Conservation (phyloP, 306 rosid species). For the Pueraria montana region DNA sequence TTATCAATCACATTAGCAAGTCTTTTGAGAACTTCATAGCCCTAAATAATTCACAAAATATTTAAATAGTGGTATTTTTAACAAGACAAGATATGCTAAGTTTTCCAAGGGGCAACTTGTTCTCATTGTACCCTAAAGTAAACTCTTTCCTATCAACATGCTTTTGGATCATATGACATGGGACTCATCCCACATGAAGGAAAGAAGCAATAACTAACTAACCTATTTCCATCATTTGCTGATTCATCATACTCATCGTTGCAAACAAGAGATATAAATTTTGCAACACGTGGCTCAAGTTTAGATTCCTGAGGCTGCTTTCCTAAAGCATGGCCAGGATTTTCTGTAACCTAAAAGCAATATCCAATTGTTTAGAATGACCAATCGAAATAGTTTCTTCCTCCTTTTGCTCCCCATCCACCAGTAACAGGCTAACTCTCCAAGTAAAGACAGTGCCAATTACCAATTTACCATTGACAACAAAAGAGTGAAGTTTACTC, state of each 20-base stretch:
- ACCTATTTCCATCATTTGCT: slow-evolving; percentile 99
- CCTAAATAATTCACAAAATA: slow-evolving; percentile 59
- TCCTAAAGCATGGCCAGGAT: slow-evolving; percentile 51
- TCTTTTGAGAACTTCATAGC: slow-evolving; percentile 75
- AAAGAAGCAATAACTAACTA: slow-evolving; percentile 46
- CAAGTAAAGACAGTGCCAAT: slow-evolving; percentile 29
- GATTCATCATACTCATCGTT: slow-evolving; percentile 96
- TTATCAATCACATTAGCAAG: no score
- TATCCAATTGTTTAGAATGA: slow-evolving; percentile 43
- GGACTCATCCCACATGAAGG: slow-evolving; percentile 27
- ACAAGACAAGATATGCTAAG: slow-evolving; percentile 65
- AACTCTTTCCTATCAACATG: slow-evolving; percentile 39
- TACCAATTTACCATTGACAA: neutral
- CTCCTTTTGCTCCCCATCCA: slow-evolving; percentile 2
- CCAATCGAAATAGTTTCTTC: slow-evolving; percentile 20
- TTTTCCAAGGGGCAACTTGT: slow-evolving; percentile 95
- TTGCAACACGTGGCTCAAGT: no score
- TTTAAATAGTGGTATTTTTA: slow-evolving; percentile 34
- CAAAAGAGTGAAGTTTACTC: slow-evolving; percentile 9
- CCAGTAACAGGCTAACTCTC: neutral
- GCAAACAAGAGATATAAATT: slow-evolving; percentile 90
- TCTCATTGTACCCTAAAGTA: slow-evolving; percentile 88
- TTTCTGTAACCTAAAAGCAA: slow-evolving; percentile 66
- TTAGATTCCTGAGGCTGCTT: slow-evolving; percentile 71
- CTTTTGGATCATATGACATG: slow-evolving; percentile 45